Evolutionary conservation across 768 basidiomycete species (phyloP), one percentile per base, ranked within the genome.

Genomic region (Suillus weaverae): DNA sequence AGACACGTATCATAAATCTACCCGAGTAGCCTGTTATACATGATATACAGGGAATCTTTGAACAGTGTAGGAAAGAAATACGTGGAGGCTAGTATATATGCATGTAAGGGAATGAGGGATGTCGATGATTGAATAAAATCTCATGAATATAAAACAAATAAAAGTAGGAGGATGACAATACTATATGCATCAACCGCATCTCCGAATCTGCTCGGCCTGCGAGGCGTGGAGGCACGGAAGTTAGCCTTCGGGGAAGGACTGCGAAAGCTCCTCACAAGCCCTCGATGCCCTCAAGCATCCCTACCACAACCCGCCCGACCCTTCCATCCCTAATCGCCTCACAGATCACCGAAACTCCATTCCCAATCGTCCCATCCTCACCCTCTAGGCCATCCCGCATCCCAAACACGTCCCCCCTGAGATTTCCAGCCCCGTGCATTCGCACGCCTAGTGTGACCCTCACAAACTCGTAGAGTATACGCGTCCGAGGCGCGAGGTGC

Each of bases 351-450:
- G 89, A 84, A 9, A 94, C 83, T 68, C 87, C 86, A 71, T 89
- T 83, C 5, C 94, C 94, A 54, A 89, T 74, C 11, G 89, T 90
- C 43, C 26, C 54, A 46, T 2, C 71, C 66, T n/a, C 53, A 3
- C 46, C 89, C 59, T 89, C 87, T 13, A 86, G 82, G 13, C 86
- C 88, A 35, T 63, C 66, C 30, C 65, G 68, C 75, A 89, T 81
- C 9, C 91, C 90, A 61, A 84, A 84, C 66, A 79, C 84, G 68
- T 86, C 89, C 9, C 78, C 76, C 48, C 80, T 78, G 66, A 87
- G 80, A 71, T 95, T 95, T 69, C 92, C 90, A 9, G 83, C 80
- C 18, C 92, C 92, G 67, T 93, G 87, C 90, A 93, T 94, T 68
- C 80, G 80, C 66, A 94, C 85, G n/a, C 90, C 91, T 35, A 95